Evolutionary conservation across 805 yeast genomes (phyloP).

Genomic region (Blastobotrys americana): DNA sequence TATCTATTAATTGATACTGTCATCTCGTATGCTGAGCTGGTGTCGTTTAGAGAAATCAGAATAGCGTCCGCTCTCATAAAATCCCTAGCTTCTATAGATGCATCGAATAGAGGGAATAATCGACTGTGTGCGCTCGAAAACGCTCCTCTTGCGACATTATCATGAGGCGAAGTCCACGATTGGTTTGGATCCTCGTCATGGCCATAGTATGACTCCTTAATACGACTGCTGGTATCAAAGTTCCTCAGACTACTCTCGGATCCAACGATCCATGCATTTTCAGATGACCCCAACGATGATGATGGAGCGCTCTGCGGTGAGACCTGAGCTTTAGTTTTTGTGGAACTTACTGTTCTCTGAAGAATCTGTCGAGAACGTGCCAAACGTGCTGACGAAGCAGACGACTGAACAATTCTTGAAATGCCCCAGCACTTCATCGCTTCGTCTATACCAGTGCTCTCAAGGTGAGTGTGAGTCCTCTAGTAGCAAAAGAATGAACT

Average conservation of each 20-base stretch:
- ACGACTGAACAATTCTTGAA: not conserved
- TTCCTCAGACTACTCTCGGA: not conserved
- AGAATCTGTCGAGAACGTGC: not conserved
- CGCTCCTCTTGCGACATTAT: conserved; percentile 23
- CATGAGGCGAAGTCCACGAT: conserved; percentile 31
- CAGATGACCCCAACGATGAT: not conserved
- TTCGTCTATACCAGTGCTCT: no score
- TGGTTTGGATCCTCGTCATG: conserved; percentile 2
- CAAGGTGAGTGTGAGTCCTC: no score
- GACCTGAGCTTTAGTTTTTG: not conserved
- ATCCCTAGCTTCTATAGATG: conserved; percentile 60
- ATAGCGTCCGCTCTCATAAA: conserved; percentile 64
- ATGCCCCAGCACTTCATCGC: not conserved
- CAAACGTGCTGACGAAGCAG: not conserved
- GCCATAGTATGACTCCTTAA: conserved; percentile 5
- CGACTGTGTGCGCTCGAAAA: conserved; percentile 53
- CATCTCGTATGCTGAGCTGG: conserved; percentile 41
- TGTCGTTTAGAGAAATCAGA: conserved; percentile 51
- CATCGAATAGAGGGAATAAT: conserved; percentile 72
- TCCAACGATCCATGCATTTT: conserved; percentile 1
- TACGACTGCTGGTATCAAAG: not conserved
- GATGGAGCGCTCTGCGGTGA: not conserved
- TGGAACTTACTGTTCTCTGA: not conserved
- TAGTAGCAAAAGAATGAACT: not conserved
- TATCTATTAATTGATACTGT: conserved; percentile 65